Percentiles rank a stretch among this genome's conserved stretches.
Conservation (phyloP, 768 basidiomycete species). For the Suillus subluteus region DNA sequence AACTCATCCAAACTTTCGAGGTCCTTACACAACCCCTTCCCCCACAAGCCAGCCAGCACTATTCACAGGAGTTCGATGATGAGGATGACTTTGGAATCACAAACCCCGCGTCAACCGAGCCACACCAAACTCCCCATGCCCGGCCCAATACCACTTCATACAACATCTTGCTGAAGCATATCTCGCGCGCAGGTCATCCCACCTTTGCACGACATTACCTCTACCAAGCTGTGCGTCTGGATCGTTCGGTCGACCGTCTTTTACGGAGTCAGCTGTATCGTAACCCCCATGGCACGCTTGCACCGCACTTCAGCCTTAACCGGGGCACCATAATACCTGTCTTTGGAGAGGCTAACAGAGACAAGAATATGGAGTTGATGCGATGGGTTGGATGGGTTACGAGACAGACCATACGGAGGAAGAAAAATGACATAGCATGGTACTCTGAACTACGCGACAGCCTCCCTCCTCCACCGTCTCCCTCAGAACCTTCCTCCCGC, state of each 20-base stretch:
- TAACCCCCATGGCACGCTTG: slow-evolving; percentile 36
- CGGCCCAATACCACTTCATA: slow-evolving; percentile 71
- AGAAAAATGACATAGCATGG: slow-evolving; percentile 49
- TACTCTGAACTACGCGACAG: slow-evolving; percentile 39
- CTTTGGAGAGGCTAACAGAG: slow-evolving; percentile 58
- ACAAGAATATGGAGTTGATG: slow-evolving; percentile 62
- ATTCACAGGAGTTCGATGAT: slow-evolving; percentile 63
- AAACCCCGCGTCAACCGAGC: slow-evolving; percentile 40
- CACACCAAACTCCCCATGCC: slow-evolving; percentile 45
- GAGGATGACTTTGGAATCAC: slow-evolving; percentile 58
- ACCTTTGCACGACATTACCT: slow-evolving; percentile 70
- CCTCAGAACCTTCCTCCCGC: slow-evolving; percentile 10
- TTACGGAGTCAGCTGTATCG: slow-evolving; percentile 38
- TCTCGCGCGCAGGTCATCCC: slow-evolving; percentile 50
- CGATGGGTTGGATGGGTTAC: slow-evolving; percentile 59
- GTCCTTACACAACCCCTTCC: slow-evolving; percentile 76
- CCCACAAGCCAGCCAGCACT: slow-evolving; percentile 44
- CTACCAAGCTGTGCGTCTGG: slow-evolving; percentile 51
- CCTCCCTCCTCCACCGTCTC: slow-evolving; percentile 18
- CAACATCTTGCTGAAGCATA: slow-evolving; percentile 59
- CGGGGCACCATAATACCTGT: slow-evolving; percentile 59
- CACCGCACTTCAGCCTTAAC: slow-evolving; percentile 61
- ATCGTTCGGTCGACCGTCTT: slow-evolving; percentile 38
- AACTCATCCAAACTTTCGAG: slow-evolving; percentile 77
- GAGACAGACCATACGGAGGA: slow-evolving; percentile 48